Base-by-base conservation (phyloP, 1,284 basidiomycete species). In the Cutaneotrichosporon cyanovorans region DNA sequence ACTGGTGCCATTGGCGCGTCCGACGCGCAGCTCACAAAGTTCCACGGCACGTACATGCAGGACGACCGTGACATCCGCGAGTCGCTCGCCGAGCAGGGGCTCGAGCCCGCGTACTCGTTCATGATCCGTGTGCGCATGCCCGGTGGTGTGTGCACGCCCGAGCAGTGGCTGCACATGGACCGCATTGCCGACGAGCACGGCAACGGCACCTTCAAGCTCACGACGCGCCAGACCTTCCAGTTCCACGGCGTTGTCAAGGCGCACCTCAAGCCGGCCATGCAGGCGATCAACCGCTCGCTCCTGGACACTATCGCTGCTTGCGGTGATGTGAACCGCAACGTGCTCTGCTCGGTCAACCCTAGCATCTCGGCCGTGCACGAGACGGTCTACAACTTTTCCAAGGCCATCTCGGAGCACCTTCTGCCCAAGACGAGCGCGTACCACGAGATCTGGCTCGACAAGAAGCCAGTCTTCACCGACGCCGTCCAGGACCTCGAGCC, bases 91-190 rank as follows among this genome's bases (percentile, higher is more conserved):
- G 83, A 81, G 31, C 86, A 90, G 68, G 95, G 92, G 49, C 81
- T 88, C 31, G 93, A 99, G 73, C 91, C 90, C 28, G 93, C 95
- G 1, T 99, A 86, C 75, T 81, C 84, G 62, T 99, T 99, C 78
- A 98, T 99, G 95, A 96, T 98, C 63, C 89, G 93, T 57, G 87
- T 90, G 41, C 81, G 93, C 48, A 85, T 96, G 78, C 92, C 93
- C 39, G 93, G 85, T 56, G 93, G 93, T 59, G 91, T 99, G 23
- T 95, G 91, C 69, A 80, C 78, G 23, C 84, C 93, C 10, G 73
- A 81, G 47, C 93, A 99, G 74, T 98, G 95, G 95, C 75, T 93
- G 46, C 80, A 85, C 62, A 88, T 99, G 80, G 90, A 97, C 74
- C 82, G 84, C 58, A 96, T 99, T 57, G 82, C 91, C 48, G 92